A percentile compares a stretch with the other conserved stretches of the same genome.
Conservation (phyloP, 1,139 yeast species). For the Suhomyces coccinellae region DNA sequence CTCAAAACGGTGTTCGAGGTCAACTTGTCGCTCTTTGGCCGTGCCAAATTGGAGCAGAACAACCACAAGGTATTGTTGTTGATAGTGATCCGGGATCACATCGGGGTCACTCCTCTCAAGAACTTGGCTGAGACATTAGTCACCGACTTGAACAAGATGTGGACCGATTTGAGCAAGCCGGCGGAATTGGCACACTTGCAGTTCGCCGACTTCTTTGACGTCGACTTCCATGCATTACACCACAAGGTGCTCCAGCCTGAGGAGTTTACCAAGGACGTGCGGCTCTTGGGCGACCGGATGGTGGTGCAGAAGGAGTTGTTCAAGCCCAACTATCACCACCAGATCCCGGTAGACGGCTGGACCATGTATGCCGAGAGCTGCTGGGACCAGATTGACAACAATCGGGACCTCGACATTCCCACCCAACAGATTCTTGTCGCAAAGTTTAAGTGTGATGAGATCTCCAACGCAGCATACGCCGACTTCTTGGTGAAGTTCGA, state of each 20-base stretch:
- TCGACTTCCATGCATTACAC: constrained; percentile 77
- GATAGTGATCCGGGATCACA: constrained; percentile 89
- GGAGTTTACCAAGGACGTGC: constrained; percentile 65
- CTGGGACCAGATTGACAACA: constrained; percentile 91
- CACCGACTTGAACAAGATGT: constrained; percentile 71
- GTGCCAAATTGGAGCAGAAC: constrained; percentile 34
- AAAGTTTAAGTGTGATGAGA: constrained; percentile 91
- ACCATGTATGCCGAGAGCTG: constrained; percentile 84
- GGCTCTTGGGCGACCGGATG: constrained; percentile 61
- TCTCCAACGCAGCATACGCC: constrained; percentile 52
- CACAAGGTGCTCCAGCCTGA: constrained; percentile 85
- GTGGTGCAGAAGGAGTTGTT: constrained; percentile 52
- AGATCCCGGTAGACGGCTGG: constrained; percentile 96
- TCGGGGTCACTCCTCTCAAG: constrained; percentile 81
- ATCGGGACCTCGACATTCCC: constrained; percentile 92
- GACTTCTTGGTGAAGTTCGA: constrained; percentile 43
- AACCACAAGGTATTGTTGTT: constrained; percentile 71
- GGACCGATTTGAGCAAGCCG: constrained; percentile 80
- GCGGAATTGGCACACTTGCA: constrained; percentile 51
- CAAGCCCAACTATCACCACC: constrained; percentile 74
- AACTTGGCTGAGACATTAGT: constrained; percentile 68
- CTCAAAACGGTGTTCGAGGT: constrained; percentile 96
- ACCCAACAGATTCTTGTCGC: constrained; percentile 96
- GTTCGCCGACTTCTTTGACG: constrained; percentile 78
- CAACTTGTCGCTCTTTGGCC: constrained; percentile 75